Base-by-base conservation (phyloP, 2,329 filamentous ascomycete species). In the Colletotrichum spaethianum region DNA sequence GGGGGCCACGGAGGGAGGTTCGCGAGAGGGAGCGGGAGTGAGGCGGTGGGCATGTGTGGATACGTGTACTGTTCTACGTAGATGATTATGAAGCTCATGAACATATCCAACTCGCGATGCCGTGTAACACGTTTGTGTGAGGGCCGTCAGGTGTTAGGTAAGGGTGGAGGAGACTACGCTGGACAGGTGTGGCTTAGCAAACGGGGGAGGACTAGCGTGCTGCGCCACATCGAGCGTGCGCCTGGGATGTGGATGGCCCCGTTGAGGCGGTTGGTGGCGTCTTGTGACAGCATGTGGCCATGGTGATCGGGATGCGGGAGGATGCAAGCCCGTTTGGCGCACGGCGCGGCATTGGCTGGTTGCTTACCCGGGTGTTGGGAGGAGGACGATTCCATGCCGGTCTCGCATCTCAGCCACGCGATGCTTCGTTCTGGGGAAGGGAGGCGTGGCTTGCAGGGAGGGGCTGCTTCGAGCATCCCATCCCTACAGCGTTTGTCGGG, bases 11-110 rank as follows among this genome's bases (percentile, higher is more conserved):
- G 46, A 18, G 69, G 36, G 69, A 71, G 63, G 44, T n/a, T 18
- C 60, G 64, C n/a, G 57, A 72, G 52, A 63, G 60, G 33, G 60
- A 63, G 60, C 44, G 69, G 42, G 65, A 68, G 31, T 67, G 12
- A 62, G 14, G 5, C 53, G 23, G 26, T 40, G 38, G 8, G 18
- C 20, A 36, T 40, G 46, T 52, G 33, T n/a, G 46, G 38, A 63
- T 52, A 52, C 2, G 44, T 31, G 60, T 52, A 62, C 5, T 26
- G 18, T 61, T 28, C 23, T 52, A 11, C 28, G 44, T 63, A 63
- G 31, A 63, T 31, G n/a, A 66, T 62, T 14, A 63, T 44, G 69
- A 68, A 53, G 60, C 44, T 50, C 18, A 63, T 68, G 42, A 68
- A 12, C n/a, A 40, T 44, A 44, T 26, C 18, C 11, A 6, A 9